Base-by-base conservation (phyloP, 805 yeast genomes). In the Yamadazyma phyllophila region DNA sequence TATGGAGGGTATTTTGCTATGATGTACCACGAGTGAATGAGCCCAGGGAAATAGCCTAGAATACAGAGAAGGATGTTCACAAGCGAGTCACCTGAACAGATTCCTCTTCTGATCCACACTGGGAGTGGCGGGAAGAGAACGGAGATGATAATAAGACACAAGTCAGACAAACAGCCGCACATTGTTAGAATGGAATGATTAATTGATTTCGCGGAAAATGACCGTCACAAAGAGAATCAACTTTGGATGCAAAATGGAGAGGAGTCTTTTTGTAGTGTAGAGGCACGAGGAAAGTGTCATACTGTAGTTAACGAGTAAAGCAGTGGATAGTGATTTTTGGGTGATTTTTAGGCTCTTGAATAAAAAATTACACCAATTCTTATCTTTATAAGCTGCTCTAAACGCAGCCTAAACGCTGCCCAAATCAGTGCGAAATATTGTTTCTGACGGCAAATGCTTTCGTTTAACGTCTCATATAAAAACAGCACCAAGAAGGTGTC, bases 71-170 rank as follows among this genome's bases (percentile, higher is more conserved):
- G 39, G 20, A 76, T 59, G 43, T 71, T 65, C 17, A 77, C 60
- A 27, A 70, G 47, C 12, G 79, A 66, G 52, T 85, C 87, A 29
- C 67, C 58, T 2, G 84, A 70, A 53, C 80, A 81, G 12, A 77
- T 43, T 1, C 94, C 94, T 39, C 81, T 67, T 57, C 89, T 73
- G 31, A 83, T 71, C 61, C 81, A 64, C 9, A 86, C 90, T 0
- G 91, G 87, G 10, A 85, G 68, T 0, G 94, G 94, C 2, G 95
- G 94, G 58, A 83, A 73, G 41, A 85, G 69, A 41, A 84, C 73
- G 2, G 88, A 83, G 7, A 82, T 59, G 1, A 81, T 52, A 46
- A 82, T 80, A 12, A 86, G 75, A 11, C 80, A 59, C n/a, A 81
- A 58, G 59, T 85, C 91, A 2, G 74, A 61, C 30, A 67, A 52